A percentile compares a stretch with the other conserved stretches of the same genome.
phyloP scores from a whole-genome alignment of 768 basidiomycete genomes.

The Psilocybe subaeruginosa region DNA sequence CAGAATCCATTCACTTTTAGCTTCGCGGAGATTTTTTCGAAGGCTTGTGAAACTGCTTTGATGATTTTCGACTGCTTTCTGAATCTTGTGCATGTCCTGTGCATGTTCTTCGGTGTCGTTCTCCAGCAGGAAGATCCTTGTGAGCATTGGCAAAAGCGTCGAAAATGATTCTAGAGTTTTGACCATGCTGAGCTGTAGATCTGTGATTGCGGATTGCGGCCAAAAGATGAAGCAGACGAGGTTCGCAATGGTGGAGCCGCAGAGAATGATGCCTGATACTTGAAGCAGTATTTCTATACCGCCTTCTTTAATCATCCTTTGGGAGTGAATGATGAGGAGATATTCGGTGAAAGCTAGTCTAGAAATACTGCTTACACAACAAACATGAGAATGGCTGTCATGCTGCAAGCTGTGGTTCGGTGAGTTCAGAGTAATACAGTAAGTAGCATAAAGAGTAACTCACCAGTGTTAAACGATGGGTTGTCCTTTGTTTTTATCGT shows the following conservation, averaged over 20 bases:
- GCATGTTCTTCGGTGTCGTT: slow-evolving; percentile 54
- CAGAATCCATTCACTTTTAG: slow-evolving; percentile 79
- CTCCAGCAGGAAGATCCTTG: slow-evolving; percentile 84
- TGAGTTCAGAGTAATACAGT: slow-evolving; percentile 1
- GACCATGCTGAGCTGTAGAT: slow-evolving; percentile 83
- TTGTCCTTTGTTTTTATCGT: slow-evolving; percentile 65
- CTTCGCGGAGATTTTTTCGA: slow-evolving; percentile 85
- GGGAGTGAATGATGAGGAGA: not conserved
- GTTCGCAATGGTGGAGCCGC: slow-evolving; percentile 81
- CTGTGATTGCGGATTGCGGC: slow-evolving; percentile 82
- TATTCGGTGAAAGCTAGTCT: slow-evolving; percentile 2
- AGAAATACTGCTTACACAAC: slow-evolving; percentile 58
- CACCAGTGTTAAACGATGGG: slow-evolving; percentile 89
- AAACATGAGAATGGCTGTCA: slow-evolving; percentile 83
- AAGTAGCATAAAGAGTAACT: slow-evolving; percentile 15
- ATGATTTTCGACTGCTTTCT: slow-evolving; percentile 82
- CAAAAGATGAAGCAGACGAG: slow-evolving; percentile 83
- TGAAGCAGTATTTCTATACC: slow-evolving; percentile 74
- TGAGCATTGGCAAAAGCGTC: slow-evolving; percentile 82
- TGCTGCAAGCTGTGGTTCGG: slow-evolving; percentile 68
- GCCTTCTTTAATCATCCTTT: slow-evolving; percentile 88
- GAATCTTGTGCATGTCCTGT: slow-evolving; percentile 63
- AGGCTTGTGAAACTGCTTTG: slow-evolving; percentile 89
- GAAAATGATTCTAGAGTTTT: slow-evolving; percentile 88
- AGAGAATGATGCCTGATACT: slow-evolving; percentile 75